A percentile compares a stretch with the other conserved stretches of the same genome.
Evolutionary conservation across 2,329 filamentous ascomycete genomes (phyloP).

Genomic region (Nemania serpens): DNA sequence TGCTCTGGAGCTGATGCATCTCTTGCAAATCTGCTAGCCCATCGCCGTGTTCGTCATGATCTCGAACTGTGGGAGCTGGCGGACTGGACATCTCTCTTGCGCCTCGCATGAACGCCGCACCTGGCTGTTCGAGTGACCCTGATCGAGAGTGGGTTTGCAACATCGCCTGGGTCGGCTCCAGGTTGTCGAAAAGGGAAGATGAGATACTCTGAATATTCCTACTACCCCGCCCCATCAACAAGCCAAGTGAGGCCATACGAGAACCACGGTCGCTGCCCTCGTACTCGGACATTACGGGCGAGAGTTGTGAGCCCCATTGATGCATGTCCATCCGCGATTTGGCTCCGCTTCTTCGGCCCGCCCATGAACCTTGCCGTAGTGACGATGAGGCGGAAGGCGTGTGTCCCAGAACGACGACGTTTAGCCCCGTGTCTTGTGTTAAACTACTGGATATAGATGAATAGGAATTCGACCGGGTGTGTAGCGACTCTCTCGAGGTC

Average conservation of each 20-base stretch:
- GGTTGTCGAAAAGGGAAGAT: constrained; percentile 54
- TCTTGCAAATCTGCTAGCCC: constrained; percentile 64
- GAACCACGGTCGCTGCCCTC: constrained; percentile 59
- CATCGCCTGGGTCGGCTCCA: constrained; percentile 36
- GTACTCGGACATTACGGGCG: constrained; percentile 66
- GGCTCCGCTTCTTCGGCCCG: constrained; percentile 31
- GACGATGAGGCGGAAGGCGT: constrained; percentile 40
- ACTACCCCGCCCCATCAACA: constrained; percentile 51
- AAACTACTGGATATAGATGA: constrained; percentile 61
- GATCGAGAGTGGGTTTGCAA: constrained; percentile 49
- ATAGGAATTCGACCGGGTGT: constrained; percentile 54
- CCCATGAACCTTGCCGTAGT: constrained; percentile 40
- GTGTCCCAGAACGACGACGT: constrained; percentile 45
- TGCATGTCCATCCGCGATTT: constrained; percentile 54
- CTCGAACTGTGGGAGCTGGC: constrained; percentile 54
- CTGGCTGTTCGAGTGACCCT: constrained; percentile 56
- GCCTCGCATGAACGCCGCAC: constrained; percentile 49
- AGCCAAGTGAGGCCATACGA: constrained; percentile 51
- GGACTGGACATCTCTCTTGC: constrained; percentile 42
- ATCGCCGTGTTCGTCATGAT: constrained; percentile 68
- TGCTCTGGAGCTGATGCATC: constrained; percentile 52
- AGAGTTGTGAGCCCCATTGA: constrained; percentile 68
- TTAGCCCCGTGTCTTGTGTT: constrained; percentile 52
- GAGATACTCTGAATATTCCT: constrained; percentile 62
- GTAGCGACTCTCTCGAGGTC: constrained; percentile 58